A percentile compares a stretch with the other conserved stretches of the same genome.
These are phyloP conservation scores for Golubevia sp. DNA, from an alignment of 1,284 basidiomycete genomes.

Conservation along the genomic window DNA sequence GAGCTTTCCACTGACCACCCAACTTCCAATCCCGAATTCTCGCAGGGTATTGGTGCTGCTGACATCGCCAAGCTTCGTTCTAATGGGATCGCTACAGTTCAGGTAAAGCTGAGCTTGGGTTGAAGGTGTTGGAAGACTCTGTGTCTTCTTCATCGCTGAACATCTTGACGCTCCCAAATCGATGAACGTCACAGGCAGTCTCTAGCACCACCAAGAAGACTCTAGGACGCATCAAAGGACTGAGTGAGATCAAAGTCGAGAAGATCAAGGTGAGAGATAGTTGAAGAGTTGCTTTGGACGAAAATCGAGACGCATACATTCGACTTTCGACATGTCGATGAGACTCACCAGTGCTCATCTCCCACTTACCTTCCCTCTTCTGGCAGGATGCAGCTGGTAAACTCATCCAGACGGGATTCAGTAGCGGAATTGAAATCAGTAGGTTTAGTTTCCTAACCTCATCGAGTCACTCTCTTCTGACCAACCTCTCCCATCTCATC, in stretches of 20 bases:
- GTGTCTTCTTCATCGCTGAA: background rate
- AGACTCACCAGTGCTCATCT: too few relatives aligned
- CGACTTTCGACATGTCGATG: background rate
- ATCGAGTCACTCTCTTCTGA: background rate
- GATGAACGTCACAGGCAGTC: background rate
- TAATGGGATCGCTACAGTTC: background rate
- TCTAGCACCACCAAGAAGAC: background rate
- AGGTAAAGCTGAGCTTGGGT: background rate
- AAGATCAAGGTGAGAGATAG: conserved; percentile 2
- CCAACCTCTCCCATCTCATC: background rate
- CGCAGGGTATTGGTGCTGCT: conserved; percentile 4
- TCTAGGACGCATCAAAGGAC: background rate
- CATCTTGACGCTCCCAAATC: background rate
- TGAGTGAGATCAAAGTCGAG: conserved; percentile 6
- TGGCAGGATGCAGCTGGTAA: conserved; percentile 1
- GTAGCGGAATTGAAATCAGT: conserved; percentile 2
- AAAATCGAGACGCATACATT: background rate
- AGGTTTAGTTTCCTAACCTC: too few relatives aligned
- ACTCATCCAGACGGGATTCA: background rate
- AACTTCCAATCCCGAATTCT: background rate
- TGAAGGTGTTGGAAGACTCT: background rate
- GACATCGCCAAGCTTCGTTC: conserved; percentile 5
- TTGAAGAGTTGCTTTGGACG: background rate
- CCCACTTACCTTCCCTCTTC: background rate
- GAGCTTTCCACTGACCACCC: background rate